Evolutionary conservation across 2,329 filamentous ascomycete species (phyloP), one percentile per base, ranked within the genome.

Genomic region (Colletotrichum phormii): DNA sequence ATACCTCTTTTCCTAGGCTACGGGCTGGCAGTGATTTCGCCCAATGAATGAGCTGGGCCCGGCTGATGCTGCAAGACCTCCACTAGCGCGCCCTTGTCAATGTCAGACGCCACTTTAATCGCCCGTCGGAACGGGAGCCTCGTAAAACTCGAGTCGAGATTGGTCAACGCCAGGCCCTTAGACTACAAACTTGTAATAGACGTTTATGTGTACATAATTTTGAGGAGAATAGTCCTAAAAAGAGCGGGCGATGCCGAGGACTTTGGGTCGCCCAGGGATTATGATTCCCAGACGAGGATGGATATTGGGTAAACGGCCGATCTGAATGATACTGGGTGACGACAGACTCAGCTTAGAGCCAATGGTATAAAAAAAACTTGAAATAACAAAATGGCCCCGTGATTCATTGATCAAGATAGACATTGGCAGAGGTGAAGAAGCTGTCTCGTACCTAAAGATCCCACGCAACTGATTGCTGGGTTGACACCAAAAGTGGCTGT

Each of bases 101-200:
- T 65, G 60, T 61, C 71, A 71, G 55, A 63, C 66, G 35, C 60
- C 61, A 65, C 55, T 26, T 37, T 5, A 29, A n/a, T 33, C 35
- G 31, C 55, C n/a, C 42, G 13, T 24, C 49, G 22, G 53, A 65
- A 61, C 29, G 31, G 61, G 55, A 37, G 46, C 46, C 46, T 42
- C 53, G 33, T 51, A 49, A 61, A 64, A 49, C n/a, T 46, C 65
- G 55, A 60, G 65, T 64, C 46, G 46, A 70, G 65, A 57, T 58
- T 71, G 66, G 71, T 51, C 54, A 26, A 65, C 37, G 33, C 61
- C 59, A 46, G 29, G 2, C 18, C n/a, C 46, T 18, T 61, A 57
- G 55, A 73, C 61, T 71, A 73, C 26, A n/a, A 60, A 73, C 37
- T 73, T 73, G 55, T 73, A 73, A 73, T 73, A 35, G 53, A 70